Evolutionary conservation across 768 basidiomycete species (phyloP).

Genomic region (Cystofilobasidium capitatum): DNA sequence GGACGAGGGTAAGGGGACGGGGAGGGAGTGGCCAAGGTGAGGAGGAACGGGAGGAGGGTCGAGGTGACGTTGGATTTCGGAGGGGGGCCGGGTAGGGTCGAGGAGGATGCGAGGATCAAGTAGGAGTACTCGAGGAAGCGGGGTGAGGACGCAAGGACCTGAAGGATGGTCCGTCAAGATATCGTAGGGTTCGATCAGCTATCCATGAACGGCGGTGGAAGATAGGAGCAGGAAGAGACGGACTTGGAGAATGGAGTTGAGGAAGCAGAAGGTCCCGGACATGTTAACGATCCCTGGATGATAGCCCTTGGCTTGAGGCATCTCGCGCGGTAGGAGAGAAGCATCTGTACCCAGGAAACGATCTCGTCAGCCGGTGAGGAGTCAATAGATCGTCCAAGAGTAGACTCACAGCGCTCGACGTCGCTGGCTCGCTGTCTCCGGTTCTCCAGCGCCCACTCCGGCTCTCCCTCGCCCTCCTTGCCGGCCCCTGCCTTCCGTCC

Average conservation of each 20-base stretch:
- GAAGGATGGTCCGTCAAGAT: not conserved
- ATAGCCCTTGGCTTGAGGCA: not conserved
- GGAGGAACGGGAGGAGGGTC: conserved; percentile 14
- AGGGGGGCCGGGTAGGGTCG: not conserved
- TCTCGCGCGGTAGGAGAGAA: not conserved
- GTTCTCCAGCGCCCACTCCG: not conserved
- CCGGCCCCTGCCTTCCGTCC: no score
- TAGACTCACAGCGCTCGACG: not conserved
- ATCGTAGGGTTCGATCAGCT: not conserved
- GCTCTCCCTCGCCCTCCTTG: not conserved
- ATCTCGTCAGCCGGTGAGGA: not conserved
- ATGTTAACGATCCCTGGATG: conserved; percentile 26
- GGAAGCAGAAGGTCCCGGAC: conserved; percentile 25
- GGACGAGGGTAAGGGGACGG: conserved; percentile 12
- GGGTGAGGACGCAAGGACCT: conserved; percentile 21
- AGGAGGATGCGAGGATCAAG: not conserved
- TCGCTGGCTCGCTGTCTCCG: not conserved
- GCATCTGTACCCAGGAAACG: not conserved
- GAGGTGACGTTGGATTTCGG: not conserved
- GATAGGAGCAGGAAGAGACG: not conserved
- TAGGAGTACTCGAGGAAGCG: conserved; percentile 6
- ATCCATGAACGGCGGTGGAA: not conserved
- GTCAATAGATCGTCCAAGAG: conserved; percentile 7
- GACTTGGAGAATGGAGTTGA: conserved; percentile 25
- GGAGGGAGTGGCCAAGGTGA: conserved; percentile 5